Conservation (phyloP, 176 grass and related monocot genomes). For the Carex myosuroides region DNA sequence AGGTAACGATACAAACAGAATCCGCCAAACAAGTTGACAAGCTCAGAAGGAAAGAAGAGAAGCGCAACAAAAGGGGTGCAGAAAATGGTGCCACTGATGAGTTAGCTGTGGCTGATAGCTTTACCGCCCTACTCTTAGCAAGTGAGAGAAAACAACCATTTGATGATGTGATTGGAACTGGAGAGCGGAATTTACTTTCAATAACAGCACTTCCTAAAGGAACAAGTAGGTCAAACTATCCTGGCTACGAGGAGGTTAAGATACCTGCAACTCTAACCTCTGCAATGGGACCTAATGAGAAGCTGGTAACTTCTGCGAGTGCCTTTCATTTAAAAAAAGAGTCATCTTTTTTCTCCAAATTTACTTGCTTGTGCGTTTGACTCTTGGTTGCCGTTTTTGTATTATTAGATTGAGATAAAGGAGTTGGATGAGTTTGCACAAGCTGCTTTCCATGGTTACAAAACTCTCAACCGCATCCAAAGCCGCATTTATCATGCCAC, state of each 20-base stretch:
- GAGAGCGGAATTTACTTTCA: constrained; percentile 42
- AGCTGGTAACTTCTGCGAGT: constrained; percentile 47
- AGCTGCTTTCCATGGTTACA: constrained; percentile 91
- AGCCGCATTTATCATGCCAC: constrained; percentile 87
- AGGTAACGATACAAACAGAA: constrained; percentile 95
- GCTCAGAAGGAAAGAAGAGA: constrained; percentile 89
- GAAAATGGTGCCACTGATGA: constrained; percentile 54
- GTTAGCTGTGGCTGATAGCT: constrained; percentile 46
- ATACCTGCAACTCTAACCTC: constrained; percentile 80
- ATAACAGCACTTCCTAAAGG: constrained; percentile 85
- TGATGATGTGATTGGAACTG: constrained; percentile 77
- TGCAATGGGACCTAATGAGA: constrained; percentile 65
- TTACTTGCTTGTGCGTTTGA: background rate
- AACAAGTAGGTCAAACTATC: constrained; percentile 65
- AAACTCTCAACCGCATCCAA: constrained; percentile 88
- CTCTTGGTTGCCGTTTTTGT: constrained; percentile 7
- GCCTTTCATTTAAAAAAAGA: background rate
- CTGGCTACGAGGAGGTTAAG: constrained; percentile 95
- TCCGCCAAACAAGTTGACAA: constrained; percentile 86
- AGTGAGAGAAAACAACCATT: constrained; percentile 86
- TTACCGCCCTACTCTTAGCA: constrained; percentile 67
- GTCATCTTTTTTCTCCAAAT: background rate
- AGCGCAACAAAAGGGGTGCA: constrained; percentile 45
- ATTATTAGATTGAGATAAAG: constrained; percentile 79
- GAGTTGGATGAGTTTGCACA: constrained; percentile 87